Evolutionary conservation across 352 stramenopile species (phyloP).

Genomic region (Globisporangium nagaii): DNA sequence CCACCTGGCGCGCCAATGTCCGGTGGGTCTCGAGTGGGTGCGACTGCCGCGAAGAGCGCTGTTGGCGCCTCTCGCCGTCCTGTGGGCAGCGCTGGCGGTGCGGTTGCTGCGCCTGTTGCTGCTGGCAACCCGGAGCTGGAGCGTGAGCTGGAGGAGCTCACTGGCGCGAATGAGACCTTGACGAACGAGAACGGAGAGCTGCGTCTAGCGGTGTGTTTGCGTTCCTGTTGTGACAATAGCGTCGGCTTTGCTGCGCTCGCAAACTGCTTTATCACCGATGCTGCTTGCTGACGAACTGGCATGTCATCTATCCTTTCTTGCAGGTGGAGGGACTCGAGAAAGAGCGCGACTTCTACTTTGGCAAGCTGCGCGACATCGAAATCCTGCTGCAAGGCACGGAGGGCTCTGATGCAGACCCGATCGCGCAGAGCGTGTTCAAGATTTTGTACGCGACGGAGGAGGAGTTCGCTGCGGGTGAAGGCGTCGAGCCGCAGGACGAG

Average conservation of each 20-base stretch:
- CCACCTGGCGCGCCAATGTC: slow-evolving; percentile 38
- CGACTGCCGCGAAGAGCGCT: slow-evolving; percentile 6
- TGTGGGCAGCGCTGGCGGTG: slow-evolving; percentile 16
- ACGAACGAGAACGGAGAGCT: slow-evolving; percentile 77
- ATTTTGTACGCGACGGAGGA: slow-evolving; percentile 82
- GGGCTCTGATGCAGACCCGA: slow-evolving; percentile 43
- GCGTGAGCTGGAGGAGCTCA: slow-evolving; percentile 74
- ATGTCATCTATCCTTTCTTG: neutral
- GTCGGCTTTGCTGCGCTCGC: neutral
- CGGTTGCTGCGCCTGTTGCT: slow-evolving; percentile 10
- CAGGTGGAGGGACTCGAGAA: slow-evolving; percentile 88
- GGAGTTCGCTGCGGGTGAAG: slow-evolving; percentile 32
- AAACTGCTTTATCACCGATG: no score
- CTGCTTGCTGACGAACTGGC: neutral
- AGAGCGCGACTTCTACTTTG: slow-evolving; percentile 99
- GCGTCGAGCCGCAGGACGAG: slow-evolving; percentile 45
- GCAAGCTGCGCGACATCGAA: slow-evolving; percentile 98
- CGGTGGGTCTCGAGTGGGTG: slow-evolving; percentile 16
- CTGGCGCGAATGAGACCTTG: slow-evolving; percentile 54
- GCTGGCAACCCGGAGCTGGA: slow-evolving; percentile 42
- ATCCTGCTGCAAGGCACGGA: slow-evolving; percentile 88
- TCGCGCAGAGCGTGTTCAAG: slow-evolving; percentile 78
- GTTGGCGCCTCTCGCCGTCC: slow-evolving; percentile 24
- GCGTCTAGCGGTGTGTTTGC: slow-evolving; percentile 48
- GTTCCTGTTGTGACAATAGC: no score